Base-by-base conservation (phyloP, 805 yeast genomes). In the Spathaspora girioi region DNA sequence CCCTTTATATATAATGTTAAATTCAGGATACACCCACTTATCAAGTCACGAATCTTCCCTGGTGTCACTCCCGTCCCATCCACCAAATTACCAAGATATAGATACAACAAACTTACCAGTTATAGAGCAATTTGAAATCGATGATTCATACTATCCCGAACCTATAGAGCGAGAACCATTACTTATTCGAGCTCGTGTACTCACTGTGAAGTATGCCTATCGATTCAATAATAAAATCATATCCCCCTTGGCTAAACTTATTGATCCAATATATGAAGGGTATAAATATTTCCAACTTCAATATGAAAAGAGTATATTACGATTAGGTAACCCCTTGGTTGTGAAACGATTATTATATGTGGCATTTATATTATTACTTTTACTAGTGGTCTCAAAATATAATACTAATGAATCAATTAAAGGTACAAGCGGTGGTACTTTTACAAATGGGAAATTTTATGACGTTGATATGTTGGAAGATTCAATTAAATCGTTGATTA, bases 291-390 rank as follows among this genome's bases (percentile, higher is more conserved):
- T 76, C 44, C 66, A 66, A 49, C 67, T 70, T 40, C 75, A 77
- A 48, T 69, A 82, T 49, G 97, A 92, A 58, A 67, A 71, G 29
- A 66, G 75, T 26, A 67, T 93, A 11, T 73, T 83, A 17, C 79
- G 80, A 53, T 58, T 88, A n/a, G 97, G 97, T 4, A 90, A 92
- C 62, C 97, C 97, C 3, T 68, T 90, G 46, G 86, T 93, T 26
- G 82, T 92, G 26, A 86, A 87, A 58, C 73, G 98, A 42, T 73
- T 92, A 40, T 66, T 88, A 2, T 89, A 89, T 60, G 87, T 93
- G 10, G 59, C 84, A 1, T 62, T 85, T 46, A 80, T 89, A 57
- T 80, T 89, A n/a, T 52, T 70, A 0, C 59, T 85, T 4, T 70
- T 89, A 4, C 84, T 83, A 56, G 58, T 80, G 20, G 73, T 88